phyloP scores from a whole-genome alignment of 228 moss, liverwort and hornwort species.

The Sphagnum fallax region DNA sequence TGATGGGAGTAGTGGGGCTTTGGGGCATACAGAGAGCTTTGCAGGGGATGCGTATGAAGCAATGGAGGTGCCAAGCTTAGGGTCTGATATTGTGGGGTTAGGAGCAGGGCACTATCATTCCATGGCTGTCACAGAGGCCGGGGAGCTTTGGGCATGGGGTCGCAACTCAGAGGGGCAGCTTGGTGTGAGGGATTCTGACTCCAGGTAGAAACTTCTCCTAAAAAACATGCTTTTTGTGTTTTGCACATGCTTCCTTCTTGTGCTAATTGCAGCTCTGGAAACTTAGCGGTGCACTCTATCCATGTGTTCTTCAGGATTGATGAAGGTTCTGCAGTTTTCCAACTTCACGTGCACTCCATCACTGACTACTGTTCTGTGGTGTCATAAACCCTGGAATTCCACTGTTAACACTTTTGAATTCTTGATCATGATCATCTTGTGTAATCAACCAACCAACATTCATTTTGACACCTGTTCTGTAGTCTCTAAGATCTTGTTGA shows the following conservation, averaged over 20 bases:
- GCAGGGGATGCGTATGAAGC: conserved; percentile 57
- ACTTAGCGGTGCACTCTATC: neutral
- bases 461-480: no score
- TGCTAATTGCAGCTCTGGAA: neutral
- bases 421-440: no score
- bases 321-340: neutral
- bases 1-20: conserved; percentile 76
- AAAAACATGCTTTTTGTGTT: neutral
- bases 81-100: conserved; percentile 45
- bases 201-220: conserved; percentile 33
- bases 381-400: neutral
- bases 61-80: conserved; percentile 39
- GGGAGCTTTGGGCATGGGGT: conserved; percentile 90
- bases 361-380: neutral
- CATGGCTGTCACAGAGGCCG: conserved; percentile 59
- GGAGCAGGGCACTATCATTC: conserved; percentile 88
- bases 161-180: conserved; percentile 81
- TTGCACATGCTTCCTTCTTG: neutral
- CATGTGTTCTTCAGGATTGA: neutral
- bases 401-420: no score
- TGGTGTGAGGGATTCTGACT: conserved; percentile 35
- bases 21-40: conserved; percentile 58
- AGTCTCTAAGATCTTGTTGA: no score
- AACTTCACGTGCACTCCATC: neutral
- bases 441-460: no score